Evolutionary conservation across 106 monocot species (phyloP), one percentile per base, ranked within the genome.

Genomic region (Alisma plantagoaquatica): DNA sequence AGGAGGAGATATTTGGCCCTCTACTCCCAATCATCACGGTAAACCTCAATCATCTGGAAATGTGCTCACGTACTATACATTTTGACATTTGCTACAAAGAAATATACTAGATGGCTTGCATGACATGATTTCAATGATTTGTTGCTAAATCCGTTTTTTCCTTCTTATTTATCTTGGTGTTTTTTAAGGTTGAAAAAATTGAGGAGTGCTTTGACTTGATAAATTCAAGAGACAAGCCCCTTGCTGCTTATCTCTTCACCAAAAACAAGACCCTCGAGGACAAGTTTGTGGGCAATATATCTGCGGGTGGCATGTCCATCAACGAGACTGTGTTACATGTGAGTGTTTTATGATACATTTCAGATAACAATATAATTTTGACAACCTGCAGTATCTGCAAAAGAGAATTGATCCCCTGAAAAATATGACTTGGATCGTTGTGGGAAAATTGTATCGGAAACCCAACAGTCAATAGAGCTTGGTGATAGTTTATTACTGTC

Each of bases 171-270:
- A n/a, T n/a, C n/a, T n/a, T n/a, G n/a, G n/a, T 53, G 17, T 30
- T 30, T 8, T 14, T 30, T 3, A 11, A 73, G 73, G 73, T 73
- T 29, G 47, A 67, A 20, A 56, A 54, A 17, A 41, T 73, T 20
- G 60, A 59, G 30, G 67, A 67, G 6, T 51, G 74, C 57, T 57
- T 74, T 48, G 62, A 62, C 29, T 32, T 67, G 6, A 62, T 74
- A 56, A 74, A 48, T 41, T 67, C 62, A 1, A 33, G 25, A 27
- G 6, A 62, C 27, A 74, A 74, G 61, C 74, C 74, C 43, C 67
- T 74, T 32, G 61, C 74, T n/a, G 54, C 74, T 8, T 74, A 74
- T 50, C 49, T 74, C 46, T 74, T 74, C 53, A 74, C 74, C 27
- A 62, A 54, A 23, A 46, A 74, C 61, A 74, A 57, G 62, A 67